These are phyloP conservation scores for Aechmea fasciata DNA, from an alignment of 176 grass and related monocot species.

Conservation along the genomic window DNA sequence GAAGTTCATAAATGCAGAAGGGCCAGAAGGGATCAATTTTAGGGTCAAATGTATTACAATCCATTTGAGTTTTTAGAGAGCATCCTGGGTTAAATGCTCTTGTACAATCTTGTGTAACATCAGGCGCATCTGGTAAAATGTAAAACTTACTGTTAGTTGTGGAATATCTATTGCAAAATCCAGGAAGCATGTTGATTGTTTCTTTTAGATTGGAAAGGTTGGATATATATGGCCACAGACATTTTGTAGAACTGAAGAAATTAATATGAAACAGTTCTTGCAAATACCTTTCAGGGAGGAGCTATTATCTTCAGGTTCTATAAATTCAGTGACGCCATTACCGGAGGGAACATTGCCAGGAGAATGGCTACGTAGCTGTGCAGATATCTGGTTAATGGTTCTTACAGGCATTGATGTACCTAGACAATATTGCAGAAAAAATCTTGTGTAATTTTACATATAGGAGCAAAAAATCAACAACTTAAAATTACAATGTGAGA, in stretches of 20 bases:
- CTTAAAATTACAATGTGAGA: background rate
- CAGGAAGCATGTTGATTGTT: slow-evolving; percentile 33
- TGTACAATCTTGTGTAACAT: slow-evolving; percentile 25
- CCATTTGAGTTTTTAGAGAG: slow-evolving; percentile 18
- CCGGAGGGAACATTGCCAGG: slow-evolving; percentile 33
- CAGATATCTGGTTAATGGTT: slow-evolving; percentile 19
- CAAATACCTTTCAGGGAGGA: slow-evolving; percentile 26
- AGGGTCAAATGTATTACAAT: slow-evolving; percentile 16
- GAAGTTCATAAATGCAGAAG: slow-evolving; percentile 94
- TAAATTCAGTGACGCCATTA: slow-evolving; percentile 12
- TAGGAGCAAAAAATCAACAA: background rate
- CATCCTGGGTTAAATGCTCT: slow-evolving; percentile 19
- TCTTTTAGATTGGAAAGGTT: slow-evolving; percentile 20
- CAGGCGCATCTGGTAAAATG: slow-evolving; percentile 20
- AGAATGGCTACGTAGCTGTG: slow-evolving; percentile 34
- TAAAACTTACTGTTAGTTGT: slow-evolving; percentile 25
- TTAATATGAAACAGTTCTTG: slow-evolving; percentile 6
- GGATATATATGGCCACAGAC: background rate
- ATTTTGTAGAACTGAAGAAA: slow-evolving; percentile 51
- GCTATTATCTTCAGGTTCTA: slow-evolving; percentile 33
- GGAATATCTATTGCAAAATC: slow-evolving; percentile 23
- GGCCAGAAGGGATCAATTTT: slow-evolving; percentile 86
- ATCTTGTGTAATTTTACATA: slow-evolving; percentile 27
- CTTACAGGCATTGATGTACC: slow-evolving; percentile 25
- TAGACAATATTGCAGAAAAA: slow-evolving; percentile 17